Conservation (phyloP, 192 early-diverging fungal genomes). For the Geranomyces variabilis region DNA sequence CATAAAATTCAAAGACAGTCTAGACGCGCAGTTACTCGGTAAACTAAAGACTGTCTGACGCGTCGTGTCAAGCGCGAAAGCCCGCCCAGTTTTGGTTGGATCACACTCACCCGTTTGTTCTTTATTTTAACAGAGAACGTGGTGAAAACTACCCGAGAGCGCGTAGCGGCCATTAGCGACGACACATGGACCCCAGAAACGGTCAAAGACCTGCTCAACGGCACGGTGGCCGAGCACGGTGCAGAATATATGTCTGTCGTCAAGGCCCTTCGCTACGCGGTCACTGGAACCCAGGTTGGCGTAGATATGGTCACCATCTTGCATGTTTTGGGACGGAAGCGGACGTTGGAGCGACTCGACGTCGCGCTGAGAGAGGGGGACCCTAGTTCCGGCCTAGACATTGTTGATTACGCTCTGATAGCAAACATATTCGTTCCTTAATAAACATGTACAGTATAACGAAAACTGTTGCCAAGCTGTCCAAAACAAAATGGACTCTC, state of each 20-base stretch:
- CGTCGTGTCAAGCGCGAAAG: neutral
- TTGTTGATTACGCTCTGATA: too few species aligned
- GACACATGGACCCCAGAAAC: constrained; percentile 23
- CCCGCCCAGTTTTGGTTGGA: too few species aligned
- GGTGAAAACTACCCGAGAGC: neutral
- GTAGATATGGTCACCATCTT: constrained; percentile 37
- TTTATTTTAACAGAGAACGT: too few species aligned
- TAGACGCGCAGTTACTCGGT: neutral
- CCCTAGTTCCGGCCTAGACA: too few species aligned
- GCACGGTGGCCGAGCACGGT: constrained; percentile 4
- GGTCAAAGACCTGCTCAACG: constrained; percentile 21
- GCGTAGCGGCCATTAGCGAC: neutral
- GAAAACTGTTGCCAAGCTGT: too few species aligned
- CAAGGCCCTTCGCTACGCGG: constrained; percentile 33
- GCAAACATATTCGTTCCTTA: too few species aligned
- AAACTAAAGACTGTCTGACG: too few species aligned
- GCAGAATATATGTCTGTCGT: constrained; percentile 22
- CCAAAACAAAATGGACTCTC: too few species aligned
- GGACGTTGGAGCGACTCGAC: constrained; percentile 11
- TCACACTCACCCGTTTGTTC: too few species aligned
- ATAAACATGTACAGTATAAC: too few species aligned
- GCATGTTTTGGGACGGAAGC: constrained; percentile 25
- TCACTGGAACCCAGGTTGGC: constrained; percentile 39
- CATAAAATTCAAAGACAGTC: neutral
- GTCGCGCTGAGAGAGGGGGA: too few species aligned